Evolutionary conservation across 306 rosid genomes (phyloP).

Genomic region (Cyclanthera cordifolia): DNA sequence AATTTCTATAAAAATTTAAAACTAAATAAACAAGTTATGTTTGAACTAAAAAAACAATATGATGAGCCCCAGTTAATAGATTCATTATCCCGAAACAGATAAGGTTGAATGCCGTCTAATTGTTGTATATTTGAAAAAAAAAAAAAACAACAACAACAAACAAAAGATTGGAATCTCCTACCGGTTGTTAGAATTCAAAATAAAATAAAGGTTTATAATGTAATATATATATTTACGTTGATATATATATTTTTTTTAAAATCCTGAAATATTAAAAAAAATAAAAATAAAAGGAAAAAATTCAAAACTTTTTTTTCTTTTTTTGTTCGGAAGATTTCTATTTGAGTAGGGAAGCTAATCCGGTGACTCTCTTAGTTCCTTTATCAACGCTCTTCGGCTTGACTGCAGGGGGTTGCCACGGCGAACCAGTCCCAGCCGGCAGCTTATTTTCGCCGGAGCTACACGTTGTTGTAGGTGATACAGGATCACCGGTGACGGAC

Average conservation of each 20-base stretch:
- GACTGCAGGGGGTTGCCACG: conserved; percentile 84
- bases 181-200: too few relatives aligned
- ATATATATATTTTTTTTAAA: conserved; percentile 5
- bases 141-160: too few relatives aligned
- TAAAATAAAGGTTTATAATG: too few relatives aligned
- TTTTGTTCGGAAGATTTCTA: conserved; percentile 35
- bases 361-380: conserved; percentile 71
- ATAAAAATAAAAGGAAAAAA: background rate
- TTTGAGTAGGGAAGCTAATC: conserved; percentile 76
- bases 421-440: conserved; percentile 5
- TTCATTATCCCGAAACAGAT: too few relatives aligned
- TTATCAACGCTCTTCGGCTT: conserved; percentile 67
- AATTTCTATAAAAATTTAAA: too few relatives aligned
- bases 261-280: background rate
- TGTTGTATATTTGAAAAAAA: too few relatives aligned
- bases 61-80: too few relatives aligned
- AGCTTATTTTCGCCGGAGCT: conserved; percentile 14
- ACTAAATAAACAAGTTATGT: too few relatives aligned
- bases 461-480: background rate
- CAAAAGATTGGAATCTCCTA: too few relatives aligned
- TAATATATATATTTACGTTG: conserved; percentile 13
- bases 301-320: conserved; percentile 23
- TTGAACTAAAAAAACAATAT: too few relatives aligned
- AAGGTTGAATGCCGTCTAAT: too few relatives aligned
- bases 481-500: background rate